Evolutionary conservation across 768 basidiomycete genomes (phyloP), one percentile per base, ranked within the genome.

Genomic region (Pulveroboletus sp.): DNA sequence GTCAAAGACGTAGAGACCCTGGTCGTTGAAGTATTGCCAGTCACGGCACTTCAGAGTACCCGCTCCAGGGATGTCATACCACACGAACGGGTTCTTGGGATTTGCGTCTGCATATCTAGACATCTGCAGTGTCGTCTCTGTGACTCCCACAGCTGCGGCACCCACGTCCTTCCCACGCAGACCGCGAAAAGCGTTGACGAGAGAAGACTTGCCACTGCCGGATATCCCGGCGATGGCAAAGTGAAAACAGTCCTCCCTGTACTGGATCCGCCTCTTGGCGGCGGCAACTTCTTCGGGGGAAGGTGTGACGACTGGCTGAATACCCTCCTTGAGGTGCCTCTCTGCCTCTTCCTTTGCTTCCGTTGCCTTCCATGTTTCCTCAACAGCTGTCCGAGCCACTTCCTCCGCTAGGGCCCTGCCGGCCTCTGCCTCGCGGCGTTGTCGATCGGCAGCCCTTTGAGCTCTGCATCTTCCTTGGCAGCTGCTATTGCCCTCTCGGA

Each of bases 1-100:
- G 44, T 71, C 71, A 30, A 72, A 71, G 39, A 68, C 59, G 24
- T 66, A 71, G 13, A 71, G 65, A 1, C 69, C 69, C 35, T 70
- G 65, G 5, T 57, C 41, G n/a, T 71, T 69, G 57, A 71, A 72
- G 45, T 71, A 71, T 18, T 67, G 58, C 68, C 68, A 71, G 40
- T 65, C 67, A 6, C 57, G 57, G 21, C 65, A 60, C 17, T 47
- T 58, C 15, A 65, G 9, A 2, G 70, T 71, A 9, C 68, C 67
- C 11, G 71, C 68, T 10, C 69, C 71, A 0, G 69, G 70, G n/a
- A 69, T 37, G 35, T 71, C 71, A 11, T 64, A 71, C 70, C 69
- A 72, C 38, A 64, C 61, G 49, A 64, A 57, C 0, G 56, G 63
- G 18, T 50, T 21, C 4, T 54, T 37, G 5, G 53, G 57, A 18